phyloP scores from a whole-genome alignment of 164 flowering plant species.

The Protea cynaroides region DNA sequence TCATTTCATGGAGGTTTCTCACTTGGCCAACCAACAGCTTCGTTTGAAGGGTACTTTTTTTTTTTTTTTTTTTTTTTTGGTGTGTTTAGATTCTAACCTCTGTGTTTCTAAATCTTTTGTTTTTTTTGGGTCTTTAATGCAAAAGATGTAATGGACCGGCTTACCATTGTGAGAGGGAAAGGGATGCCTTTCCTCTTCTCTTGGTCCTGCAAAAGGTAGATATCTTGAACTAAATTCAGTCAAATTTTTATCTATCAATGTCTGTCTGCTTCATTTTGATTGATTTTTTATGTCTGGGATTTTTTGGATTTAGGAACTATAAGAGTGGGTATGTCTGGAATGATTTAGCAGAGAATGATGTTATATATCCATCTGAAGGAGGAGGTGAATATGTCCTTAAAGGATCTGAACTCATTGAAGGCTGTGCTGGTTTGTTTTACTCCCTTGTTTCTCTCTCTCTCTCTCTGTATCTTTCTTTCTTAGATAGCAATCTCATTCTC shows the following conservation, averaged over 20 bases:
- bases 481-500: no score
- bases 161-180: slow-evolving; percentile 66
- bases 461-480: no score
- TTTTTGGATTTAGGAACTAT: no score
- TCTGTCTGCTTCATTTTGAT: not conserved
- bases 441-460: not conserved
- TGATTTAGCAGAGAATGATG: slow-evolving; percentile 65
- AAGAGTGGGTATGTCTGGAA: slow-evolving; percentile 95
- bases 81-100: no score
- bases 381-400: slow-evolving; percentile 85
- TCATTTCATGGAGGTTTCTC: slow-evolving; percentile 68
- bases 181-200: slow-evolving; percentile 83
- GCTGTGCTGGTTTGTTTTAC: slow-evolving; percentile 35
- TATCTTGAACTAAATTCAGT: no score
- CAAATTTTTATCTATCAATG: no score
- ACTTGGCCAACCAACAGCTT: slow-evolving; percentile 38
- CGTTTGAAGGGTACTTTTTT: slow-evolving; percentile 45
- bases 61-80: not conserved
- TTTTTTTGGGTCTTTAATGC: not conserved
- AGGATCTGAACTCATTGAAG: slow-evolving; percentile 69
- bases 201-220: no score
- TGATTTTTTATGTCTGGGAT: slow-evolving; percentile 40
- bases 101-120: not conserved
- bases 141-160: slow-evolving; percentile 67
- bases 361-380: slow-evolving; percentile 47